These are phyloP conservation scores for Entelexis sorbosivorans DNA, from an alignment of 1,139 yeast species.

Conservation along the genomic window DNA sequence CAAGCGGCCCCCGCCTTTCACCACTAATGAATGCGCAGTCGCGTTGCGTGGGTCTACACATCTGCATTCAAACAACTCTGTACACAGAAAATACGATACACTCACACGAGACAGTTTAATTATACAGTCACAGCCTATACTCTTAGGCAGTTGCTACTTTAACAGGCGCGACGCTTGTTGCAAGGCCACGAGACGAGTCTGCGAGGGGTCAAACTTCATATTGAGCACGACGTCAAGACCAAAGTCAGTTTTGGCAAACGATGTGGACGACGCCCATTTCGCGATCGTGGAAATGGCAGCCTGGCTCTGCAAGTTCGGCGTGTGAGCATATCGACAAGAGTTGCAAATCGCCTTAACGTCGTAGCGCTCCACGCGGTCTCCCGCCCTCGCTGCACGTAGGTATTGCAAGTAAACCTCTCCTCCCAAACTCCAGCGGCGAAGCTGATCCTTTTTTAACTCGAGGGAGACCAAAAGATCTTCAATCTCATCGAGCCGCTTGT, in stretches of 20 bases:
- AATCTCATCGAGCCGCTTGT: constrained; percentile 34
- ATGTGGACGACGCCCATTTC: constrained; percentile 17
- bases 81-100: too few relatives aligned
- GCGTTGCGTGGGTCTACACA: too few relatives aligned
- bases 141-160: neutral
- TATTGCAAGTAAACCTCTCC: constrained; percentile 33
- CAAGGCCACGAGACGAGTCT: constrained; percentile 24
- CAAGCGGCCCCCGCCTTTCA: too few relatives aligned
- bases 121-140: too few relatives aligned
- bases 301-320: constrained; percentile 14
- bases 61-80: too few relatives aligned
- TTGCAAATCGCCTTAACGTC: constrained; percentile 4
- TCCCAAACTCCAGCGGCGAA: constrained; percentile 41
- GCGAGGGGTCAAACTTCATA: constrained; percentile 27
- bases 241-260: constrained; percentile 5
- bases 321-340: constrained; percentile 18
- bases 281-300: constrained; percentile 23
- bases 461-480: constrained; percentile 34
- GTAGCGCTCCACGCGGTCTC: neutral
- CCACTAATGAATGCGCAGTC: too few relatives aligned
- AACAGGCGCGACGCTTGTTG: constrained; percentile 19
- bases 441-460: constrained; percentile 28
- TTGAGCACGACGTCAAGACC: constrained; percentile 20
- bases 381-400: constrained; percentile 18
- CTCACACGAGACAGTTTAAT: too few relatives aligned